Evolutionary conservation across 148 eudicot species (phyloP), one percentile per base, ranked within the genome.

Genomic region (Amaranthus cruentus): DNA sequence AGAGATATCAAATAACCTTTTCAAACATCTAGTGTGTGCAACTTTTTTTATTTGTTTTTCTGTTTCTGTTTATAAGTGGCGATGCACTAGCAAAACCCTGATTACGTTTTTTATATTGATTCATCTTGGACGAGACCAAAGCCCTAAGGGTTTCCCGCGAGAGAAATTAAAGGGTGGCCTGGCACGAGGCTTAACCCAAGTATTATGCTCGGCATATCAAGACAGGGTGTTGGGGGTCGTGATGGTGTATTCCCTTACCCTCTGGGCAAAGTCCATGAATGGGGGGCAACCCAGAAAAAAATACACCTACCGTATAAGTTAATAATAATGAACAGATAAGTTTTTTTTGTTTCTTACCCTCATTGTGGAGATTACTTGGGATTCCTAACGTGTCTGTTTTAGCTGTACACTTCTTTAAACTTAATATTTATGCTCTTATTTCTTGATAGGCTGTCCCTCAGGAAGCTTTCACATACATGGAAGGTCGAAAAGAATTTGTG

Each of bases 381-480:
- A 57, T 15, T n/a, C n/a, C 4, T 71, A 18, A 7, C 7, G 42
- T n/a, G 44, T 72, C 66, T 60, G 55, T 18, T 59, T 60, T 77
- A 70, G 65, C 21, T 69, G 42, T 18, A 60, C 66, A 62, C 13
- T 46, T 56, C 63, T 49, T 64, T 46, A 11, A 28, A 28, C 38
- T 28, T 28, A 2, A 28, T 28, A 1, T 28, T 28, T 28, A 28
- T 28, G 38, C n/a, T 18, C 11, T 63, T 28, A 66, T 44, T 70
- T 69, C 61, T 78, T 83, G 83, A 69, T 68, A 93, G 98, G 87
- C 89, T 77, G 94, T 88, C 71, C 82, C 83, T 48, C 85, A 73
- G 55, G 98, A 93, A 89, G 96, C 94, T 67, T 93, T 82, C 70
- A 89, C 91, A 18, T 90, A 93, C 76, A 74, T 85, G 80, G 87